These are phyloP conservation scores for Leccinum barrowsii DNA, from an alignment of 768 basidiomycete species.

Conservation along the genomic window DNA sequence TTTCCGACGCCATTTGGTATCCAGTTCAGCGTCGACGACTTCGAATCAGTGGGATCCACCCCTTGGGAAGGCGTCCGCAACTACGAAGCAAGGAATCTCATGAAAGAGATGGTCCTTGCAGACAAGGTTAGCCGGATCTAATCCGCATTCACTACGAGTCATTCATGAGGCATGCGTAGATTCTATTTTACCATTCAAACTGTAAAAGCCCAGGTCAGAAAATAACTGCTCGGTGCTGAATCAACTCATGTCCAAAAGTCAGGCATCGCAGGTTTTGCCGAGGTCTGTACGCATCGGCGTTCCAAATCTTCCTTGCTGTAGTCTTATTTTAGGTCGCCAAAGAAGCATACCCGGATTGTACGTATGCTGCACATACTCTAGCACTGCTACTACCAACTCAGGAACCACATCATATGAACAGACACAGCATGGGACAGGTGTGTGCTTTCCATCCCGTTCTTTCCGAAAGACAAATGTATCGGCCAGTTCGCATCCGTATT, in stretches of 20 bases:
- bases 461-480: constrained; percentile 7
- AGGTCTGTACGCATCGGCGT: constrained; percentile 42
- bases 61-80: constrained; percentile 90
- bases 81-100: constrained; percentile 77
- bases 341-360: constrained; percentile 89
- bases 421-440: constrained; percentile 91
- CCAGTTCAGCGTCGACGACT: constrained; percentile 85
- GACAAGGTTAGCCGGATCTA: constrained; percentile 54
- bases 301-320: constrained; percentile 4
- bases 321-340: constrained; percentile 53
- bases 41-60: constrained; percentile 65
- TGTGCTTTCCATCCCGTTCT: constrained; percentile 22
- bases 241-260: constrained; percentile 4
- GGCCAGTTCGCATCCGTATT: constrained; percentile 70
- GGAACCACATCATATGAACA: constrained; percentile 27
- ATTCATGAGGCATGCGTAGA: constrained; percentile 38
- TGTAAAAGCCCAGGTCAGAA: constrained; percentile 72
- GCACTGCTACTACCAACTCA: constrained; percentile 7
- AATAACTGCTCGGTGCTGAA: background rate
- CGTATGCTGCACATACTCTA: constrained; percentile 27
- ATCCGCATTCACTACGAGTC: background rate
- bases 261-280: constrained; percentile 81
- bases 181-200: constrained; percentile 85
- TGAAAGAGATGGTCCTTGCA: constrained; percentile 75
- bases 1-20: background rate